A percentile compares a stretch with the other conserved stretches of the same genome.
These are phyloP conservation scores for Takashimella koratensis DNA, from an alignment of 1,284 basidiomycete species.

Conservation along the genomic window DNA sequence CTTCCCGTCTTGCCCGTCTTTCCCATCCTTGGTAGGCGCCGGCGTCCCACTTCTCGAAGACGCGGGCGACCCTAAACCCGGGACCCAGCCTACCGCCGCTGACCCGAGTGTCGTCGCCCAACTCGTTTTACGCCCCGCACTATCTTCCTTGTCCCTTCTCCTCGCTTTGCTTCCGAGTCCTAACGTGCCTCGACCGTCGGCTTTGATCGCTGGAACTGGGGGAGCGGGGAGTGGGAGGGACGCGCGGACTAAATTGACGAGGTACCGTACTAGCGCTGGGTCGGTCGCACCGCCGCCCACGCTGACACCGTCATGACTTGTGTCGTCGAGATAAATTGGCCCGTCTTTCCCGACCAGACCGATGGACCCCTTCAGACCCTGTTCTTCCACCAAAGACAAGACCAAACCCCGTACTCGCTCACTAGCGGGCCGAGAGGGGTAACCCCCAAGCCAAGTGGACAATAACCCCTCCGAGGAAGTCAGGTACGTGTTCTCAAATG, in stretches of 20 bases:
- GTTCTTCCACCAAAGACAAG: slow-evolving; percentile 10
- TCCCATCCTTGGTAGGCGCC: no score
- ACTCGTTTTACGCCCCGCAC: slow-evolving; percentile 19
- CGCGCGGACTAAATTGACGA: slow-evolving; percentile 14
- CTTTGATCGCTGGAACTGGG: background rate
- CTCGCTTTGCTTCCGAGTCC: background rate
- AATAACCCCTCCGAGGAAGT: slow-evolving; percentile 8
- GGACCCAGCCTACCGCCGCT: slow-evolving; percentile 19
- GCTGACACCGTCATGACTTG: background rate
- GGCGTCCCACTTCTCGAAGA: background rate
- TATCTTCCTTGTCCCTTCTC: background rate
- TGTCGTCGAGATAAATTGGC: slow-evolving; percentile 7
- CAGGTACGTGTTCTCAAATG: slow-evolving; percentile 29
- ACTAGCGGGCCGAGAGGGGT: slow-evolving; percentile 7
- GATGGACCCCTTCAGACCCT: background rate
- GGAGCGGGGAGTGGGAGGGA: slow-evolving; percentile 13
- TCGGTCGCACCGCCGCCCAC: background rate
- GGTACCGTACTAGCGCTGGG: slow-evolving; percentile 20
- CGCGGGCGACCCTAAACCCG: slow-evolving; percentile 8
- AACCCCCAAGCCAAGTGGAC: slow-evolving; percentile 26
- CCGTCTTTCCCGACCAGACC: slow-evolving; percentile 21
- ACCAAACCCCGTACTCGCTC: no score
- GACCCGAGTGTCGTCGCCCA: slow-evolving; percentile 18
- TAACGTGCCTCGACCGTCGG: background rate
- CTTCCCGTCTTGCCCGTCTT: no score